These are phyloP conservation scores for Bacterosira constricta DNA, from an alignment of 108 stramenopile species.

Conservation along the genomic window DNA sequence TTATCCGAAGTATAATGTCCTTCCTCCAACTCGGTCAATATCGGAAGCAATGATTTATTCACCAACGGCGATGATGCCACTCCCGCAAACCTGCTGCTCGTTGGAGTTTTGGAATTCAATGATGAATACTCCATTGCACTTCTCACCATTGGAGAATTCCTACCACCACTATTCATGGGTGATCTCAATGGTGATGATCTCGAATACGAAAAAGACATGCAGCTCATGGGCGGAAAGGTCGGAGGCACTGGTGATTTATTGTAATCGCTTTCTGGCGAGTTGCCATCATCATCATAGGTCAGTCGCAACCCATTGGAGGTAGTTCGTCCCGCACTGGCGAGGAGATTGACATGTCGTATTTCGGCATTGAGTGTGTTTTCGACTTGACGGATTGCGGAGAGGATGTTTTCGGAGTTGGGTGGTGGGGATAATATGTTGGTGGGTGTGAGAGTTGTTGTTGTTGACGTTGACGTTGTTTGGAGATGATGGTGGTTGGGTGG, in stretches of 20 bases:
- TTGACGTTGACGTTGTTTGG: background rate
- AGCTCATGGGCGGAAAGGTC: background rate
- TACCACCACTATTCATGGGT: too few species aligned
- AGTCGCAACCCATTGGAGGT: background rate
- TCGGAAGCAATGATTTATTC: too few species aligned
- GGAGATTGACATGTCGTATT: background rate
- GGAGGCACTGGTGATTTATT: background rate
- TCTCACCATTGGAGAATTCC: too few species aligned
- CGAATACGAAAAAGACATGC: background rate
- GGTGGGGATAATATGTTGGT: background rate
- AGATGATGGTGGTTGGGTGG: background rate
- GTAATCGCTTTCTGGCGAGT: too few species aligned
- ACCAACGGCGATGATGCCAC: too few species aligned
- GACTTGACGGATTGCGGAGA: background rate
- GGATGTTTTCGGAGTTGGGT: conserved; percentile 4
- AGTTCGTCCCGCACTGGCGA: background rate
- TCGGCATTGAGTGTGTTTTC: background rate
- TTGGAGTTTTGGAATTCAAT: too few species aligned
- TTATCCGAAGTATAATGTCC: too few species aligned
- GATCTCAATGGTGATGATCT: background rate
- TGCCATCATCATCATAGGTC: background rate
- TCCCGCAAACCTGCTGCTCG: too few species aligned
- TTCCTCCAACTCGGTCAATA: too few species aligned
- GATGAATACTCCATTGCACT: too few species aligned
- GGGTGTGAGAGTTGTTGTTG: background rate